Evolutionary conservation across 2,329 filamentous ascomycete genomes (phyloP).

Genomic region (Ilyonectria destructans): DNA sequence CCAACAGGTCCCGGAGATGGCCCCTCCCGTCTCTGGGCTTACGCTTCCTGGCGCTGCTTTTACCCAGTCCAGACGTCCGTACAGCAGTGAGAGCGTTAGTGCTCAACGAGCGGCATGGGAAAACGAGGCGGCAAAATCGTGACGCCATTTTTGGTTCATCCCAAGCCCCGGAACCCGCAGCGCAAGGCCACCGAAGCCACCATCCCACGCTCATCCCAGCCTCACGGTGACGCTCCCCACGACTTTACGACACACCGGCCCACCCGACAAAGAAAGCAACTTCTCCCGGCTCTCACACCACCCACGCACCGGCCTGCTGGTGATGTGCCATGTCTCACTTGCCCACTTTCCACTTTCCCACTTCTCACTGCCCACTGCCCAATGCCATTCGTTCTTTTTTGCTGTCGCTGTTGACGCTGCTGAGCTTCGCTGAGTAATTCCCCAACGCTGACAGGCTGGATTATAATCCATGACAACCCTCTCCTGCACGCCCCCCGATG

Average conservation of each 20-base stretch:
- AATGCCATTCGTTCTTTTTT: constrained; percentile 37
- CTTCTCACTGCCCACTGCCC: constrained; percentile 26
- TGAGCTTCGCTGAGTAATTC: constrained; percentile 55
- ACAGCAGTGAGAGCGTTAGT: constrained; percentile 27
- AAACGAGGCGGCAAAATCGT: constrained; percentile 35
- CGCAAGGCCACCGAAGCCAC: constrained; percentile 25
- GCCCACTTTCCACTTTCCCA: not conserved
- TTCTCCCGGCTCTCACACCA: constrained; percentile 43
- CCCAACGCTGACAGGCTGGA: constrained; percentile 53
- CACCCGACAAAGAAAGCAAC: constrained; percentile 36
- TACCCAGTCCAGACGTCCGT: constrained; percentile 15
- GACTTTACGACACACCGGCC: constrained; percentile 37
- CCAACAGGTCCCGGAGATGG: constrained; percentile 23
- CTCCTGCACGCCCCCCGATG: constrained; percentile 43
- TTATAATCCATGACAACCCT: constrained; percentile 38
- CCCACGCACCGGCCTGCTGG: constrained; percentile 33
- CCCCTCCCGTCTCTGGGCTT: constrained; percentile 11
- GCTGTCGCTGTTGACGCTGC: constrained; percentile 38
- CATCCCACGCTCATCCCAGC: constrained; percentile 42
- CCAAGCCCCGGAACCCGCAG: constrained; percentile 25
- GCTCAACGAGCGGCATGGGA: constrained; percentile 28
- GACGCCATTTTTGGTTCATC: constrained; percentile 47
- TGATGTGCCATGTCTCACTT: constrained; percentile 11
- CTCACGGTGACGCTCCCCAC: constrained; percentile 41
- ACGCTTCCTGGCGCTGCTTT: constrained; percentile 19